Evolutionary conservation across 352 stramenopile genomes (phyloP).

Genomic region (Globisporangium mamillatum): DNA sequence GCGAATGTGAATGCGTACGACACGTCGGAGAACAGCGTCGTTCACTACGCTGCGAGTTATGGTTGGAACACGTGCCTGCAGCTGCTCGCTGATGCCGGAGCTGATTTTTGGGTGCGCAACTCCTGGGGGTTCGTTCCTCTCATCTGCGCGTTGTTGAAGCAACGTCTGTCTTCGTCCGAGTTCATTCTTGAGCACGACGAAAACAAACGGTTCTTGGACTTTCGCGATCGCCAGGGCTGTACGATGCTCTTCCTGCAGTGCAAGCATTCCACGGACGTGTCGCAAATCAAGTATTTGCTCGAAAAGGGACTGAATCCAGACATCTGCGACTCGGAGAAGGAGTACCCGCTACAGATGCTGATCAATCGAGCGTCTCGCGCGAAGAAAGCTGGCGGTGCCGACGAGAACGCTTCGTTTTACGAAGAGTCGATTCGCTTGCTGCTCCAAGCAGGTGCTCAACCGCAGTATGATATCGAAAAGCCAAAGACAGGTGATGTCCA

Average conservation of each 20-base stretch:
- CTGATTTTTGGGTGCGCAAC: slow-evolving; percentile 69
- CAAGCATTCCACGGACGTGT: slow-evolving; percentile 56
- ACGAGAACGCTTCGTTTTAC: slow-evolving; percentile 34
- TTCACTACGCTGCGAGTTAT: slow-evolving; percentile 76
- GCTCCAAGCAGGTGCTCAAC: slow-evolving; percentile 40
- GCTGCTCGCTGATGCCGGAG: slow-evolving; percentile 47
- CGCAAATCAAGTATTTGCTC: slow-evolving; percentile 66
- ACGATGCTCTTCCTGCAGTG: slow-evolving; percentile 85
- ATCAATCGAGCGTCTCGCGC: slow-evolving; percentile 33
- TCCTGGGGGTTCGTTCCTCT: slow-evolving; percentile 74
- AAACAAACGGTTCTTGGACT: slow-evolving; percentile 62
- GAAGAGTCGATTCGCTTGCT: slow-evolving; percentile 46
- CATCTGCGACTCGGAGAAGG: slow-evolving; percentile 55
- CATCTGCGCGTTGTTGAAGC: slow-evolving; percentile 67
- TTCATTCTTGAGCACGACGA: slow-evolving; percentile 64
- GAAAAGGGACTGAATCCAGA: slow-evolving; percentile 71
- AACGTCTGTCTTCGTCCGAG: slow-evolving; percentile 46
- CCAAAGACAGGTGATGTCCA: slow-evolving; percentile 18
- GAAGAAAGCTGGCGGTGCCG: background rate
- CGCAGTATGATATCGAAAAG: slow-evolving; percentile 44
- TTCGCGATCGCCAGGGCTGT: slow-evolving; percentile 65
- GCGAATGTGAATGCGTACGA: slow-evolving; percentile 80
- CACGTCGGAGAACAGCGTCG: slow-evolving; percentile 70
- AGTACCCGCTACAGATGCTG: slow-evolving; percentile 61
- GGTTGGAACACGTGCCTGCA: slow-evolving; percentile 68